Evolutionary conservation across 208 protist genomes (phyloP).

Genomic region (Leishmania braziliensis): DNA sequence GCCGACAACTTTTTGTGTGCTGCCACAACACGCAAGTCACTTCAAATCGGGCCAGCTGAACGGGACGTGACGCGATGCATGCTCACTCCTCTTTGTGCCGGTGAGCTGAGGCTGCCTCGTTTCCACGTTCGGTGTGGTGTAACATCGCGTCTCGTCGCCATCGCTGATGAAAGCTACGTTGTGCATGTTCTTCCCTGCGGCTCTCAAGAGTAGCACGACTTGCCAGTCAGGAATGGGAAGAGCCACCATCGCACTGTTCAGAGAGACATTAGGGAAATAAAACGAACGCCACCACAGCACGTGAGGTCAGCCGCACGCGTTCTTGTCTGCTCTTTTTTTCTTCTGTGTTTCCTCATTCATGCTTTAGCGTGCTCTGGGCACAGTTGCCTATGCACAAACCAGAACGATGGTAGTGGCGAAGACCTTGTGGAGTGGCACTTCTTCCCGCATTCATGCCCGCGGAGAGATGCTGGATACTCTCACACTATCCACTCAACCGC

Average conservation of each 20-base stretch:
- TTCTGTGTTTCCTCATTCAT: background rate
- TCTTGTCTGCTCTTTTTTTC: background rate
- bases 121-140: slow-evolving; percentile 21
- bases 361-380: background rate
- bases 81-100: slow-evolving; percentile 29
- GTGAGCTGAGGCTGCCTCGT: slow-evolving; percentile 23
- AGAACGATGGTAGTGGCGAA: background rate
- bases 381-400: background rate
- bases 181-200: slow-evolving; percentile 25
- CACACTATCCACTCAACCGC: background rate
- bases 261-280: background rate
- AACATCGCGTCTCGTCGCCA: slow-evolving; percentile 18
- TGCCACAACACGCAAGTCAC: slow-evolving; percentile 40
- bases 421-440: background rate
- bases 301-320: background rate
- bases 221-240: background rate
- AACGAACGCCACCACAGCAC: background rate
- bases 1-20: slow-evolving; percentile 36
- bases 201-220: background rate
- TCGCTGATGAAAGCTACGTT: slow-evolving; percentile 29
- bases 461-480: background rate
- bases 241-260: background rate
- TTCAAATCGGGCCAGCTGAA: slow-evolving; percentile 32
- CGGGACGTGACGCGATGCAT: slow-evolving; percentile 12
- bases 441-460: background rate